These are phyloP conservation scores for Ascochyta clinopodiicola DNA, from an alignment of 2,329 filamentous ascomycete genomes.

Conservation along the genomic window DNA sequence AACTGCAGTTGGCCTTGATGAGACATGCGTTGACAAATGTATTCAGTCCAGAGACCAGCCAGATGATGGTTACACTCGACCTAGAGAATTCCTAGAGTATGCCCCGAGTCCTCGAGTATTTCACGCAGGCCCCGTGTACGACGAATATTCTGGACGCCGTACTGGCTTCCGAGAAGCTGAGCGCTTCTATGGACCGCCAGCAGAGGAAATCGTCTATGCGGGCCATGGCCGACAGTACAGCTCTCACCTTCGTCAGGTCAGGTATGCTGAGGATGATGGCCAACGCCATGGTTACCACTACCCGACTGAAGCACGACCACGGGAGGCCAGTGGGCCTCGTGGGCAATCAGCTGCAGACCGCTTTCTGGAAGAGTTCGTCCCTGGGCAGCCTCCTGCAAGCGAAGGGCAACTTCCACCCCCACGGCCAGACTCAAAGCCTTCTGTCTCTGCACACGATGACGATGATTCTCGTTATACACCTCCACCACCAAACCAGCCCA, in stretches of 20 bases:
- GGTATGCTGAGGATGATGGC: slow-evolving; percentile 37
- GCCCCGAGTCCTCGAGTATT: slow-evolving; percentile 37
- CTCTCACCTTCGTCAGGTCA: slow-evolving; percentile 35
- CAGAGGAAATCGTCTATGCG: slow-evolving; percentile 36
- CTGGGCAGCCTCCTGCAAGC: slow-evolving; percentile 23
- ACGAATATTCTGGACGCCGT: slow-evolving; percentile 39
- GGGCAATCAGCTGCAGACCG: slow-evolving; percentile 44
- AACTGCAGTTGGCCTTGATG: not conserved
- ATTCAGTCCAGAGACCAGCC: slow-evolving; percentile 35
- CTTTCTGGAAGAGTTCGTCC: slow-evolving; percentile 44
- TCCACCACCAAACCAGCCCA: slow-evolving; percentile 27
- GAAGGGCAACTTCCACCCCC: slow-evolving; percentile 23
- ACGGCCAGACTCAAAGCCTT: slow-evolving; percentile 23
- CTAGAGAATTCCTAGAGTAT: slow-evolving; percentile 40
- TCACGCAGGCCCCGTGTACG: slow-evolving; percentile 37
- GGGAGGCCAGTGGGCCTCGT: slow-evolving; percentile 29
- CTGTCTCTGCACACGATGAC: slow-evolving; percentile 26
- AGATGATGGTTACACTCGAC: slow-evolving; percentile 37
- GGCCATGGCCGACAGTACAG: slow-evolving; percentile 35
- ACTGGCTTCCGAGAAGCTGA: slow-evolving; percentile 44
- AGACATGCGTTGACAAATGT: not conserved
- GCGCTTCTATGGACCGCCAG: slow-evolving; percentile 33
- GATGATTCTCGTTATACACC: slow-evolving; percentile 42
- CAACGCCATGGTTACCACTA: slow-evolving; percentile 32
- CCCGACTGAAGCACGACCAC: slow-evolving; percentile 27